These are phyloP conservation scores for Cunninghamia lanceolata DNA, from an alignment of 75 land plant genomes.

Conservation along the genomic window DNA sequence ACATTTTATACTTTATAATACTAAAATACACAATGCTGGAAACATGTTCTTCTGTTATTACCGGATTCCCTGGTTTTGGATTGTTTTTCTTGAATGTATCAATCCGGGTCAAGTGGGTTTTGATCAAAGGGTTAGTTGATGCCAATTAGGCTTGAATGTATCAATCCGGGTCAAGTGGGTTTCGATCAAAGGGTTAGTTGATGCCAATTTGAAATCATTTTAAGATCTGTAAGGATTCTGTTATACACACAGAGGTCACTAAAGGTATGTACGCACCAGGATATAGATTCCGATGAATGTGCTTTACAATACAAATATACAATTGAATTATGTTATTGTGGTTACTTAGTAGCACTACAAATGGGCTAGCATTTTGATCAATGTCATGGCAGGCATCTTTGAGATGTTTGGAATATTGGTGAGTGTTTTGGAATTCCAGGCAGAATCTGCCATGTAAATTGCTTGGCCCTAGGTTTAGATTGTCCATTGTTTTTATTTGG, in stretches of 20 bases:
- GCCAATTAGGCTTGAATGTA: neutral
- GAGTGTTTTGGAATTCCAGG: neutral
- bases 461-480: neutral
- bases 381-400: neutral
- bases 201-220: neutral
- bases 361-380: neutral
- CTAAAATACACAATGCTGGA: slow-evolving; percentile 3
- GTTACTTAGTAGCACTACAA: neutral
- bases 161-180: neutral
- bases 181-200: neutral
- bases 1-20: neutral
- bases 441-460: neutral
- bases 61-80: neutral
- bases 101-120: neutral
- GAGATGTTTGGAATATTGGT: neutral
- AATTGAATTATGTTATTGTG: neutral
- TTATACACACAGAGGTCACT: neutral
- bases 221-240: neutral
- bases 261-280: too few species aligned
- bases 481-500: neutral
- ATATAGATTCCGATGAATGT: neutral
- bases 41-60: neutral
- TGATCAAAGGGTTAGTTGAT: neutral
- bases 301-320: too few species aligned
- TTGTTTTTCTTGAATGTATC: neutral